Evolutionary conservation across 345 rosid species (phyloP).

Genomic region (Eucalyptus cladocalyx): DNA sequence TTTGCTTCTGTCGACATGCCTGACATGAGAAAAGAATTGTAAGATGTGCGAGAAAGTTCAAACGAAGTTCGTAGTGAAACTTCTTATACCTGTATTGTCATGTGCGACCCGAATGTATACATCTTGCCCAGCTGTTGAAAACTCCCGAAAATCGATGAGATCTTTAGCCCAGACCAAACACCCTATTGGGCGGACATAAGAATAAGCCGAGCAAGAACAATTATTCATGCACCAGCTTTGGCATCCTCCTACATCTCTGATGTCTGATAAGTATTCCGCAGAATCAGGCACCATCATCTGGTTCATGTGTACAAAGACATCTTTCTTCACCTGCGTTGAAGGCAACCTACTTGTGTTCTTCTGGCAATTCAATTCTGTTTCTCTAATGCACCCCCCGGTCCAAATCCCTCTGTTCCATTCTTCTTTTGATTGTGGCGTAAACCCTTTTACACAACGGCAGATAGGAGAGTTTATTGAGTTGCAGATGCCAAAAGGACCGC

Average conservation of each 20-base stretch:
- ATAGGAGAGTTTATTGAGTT: neutral
- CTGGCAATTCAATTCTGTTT: neutral
- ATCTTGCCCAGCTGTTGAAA: neutral
- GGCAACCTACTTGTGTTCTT: neutral
- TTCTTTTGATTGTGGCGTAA: neutral
- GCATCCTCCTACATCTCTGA: neutral
- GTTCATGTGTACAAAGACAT: neutral
- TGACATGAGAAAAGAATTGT: neutral
- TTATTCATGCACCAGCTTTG: constrained; percentile 11
- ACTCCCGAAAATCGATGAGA: neutral
- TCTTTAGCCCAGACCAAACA: neutral
- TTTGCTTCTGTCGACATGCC: neutral
- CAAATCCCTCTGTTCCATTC: constrained; percentile 1
- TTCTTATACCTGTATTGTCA: neutral
- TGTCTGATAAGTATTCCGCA: neutral
- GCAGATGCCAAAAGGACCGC: constrained; percentile 11
- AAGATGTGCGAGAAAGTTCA: too few relatives aligned
- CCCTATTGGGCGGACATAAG: neutral
- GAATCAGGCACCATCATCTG: neutral
- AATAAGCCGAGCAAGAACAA: neutral
- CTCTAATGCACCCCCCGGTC: constrained; percentile 8
- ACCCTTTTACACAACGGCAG: constrained; percentile 14
- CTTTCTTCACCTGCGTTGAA: neutral
- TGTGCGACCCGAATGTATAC: neutral
- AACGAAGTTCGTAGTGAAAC: too few relatives aligned